Base-by-base conservation (phyloP, 2,329 filamentous ascomycete species). In the Cercospora sp. region DNA sequence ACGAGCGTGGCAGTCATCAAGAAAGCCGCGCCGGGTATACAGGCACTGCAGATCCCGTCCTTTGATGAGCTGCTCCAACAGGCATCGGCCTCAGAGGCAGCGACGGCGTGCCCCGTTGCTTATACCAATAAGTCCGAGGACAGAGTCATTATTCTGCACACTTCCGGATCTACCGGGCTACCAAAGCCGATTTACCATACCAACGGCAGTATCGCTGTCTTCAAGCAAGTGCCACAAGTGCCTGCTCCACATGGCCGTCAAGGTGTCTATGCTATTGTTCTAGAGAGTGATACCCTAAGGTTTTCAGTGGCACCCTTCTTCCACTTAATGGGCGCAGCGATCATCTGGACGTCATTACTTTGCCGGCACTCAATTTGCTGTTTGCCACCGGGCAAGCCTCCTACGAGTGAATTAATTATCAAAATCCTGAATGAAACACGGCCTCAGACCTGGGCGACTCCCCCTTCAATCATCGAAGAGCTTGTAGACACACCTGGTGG, bases 161-260 rank as follows among this genome's bases (percentile, higher is more conserved):
- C 72, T 3, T 70, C 68, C 9, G 72, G 72, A 9, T 64, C 63
- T 16, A 73, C 72, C 26, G 71, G 70, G 0, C 18, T 68, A 1
- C 71, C 71, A 5, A 74, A 74, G 53, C 65, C 69, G 6, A 69
- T 72, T 7, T 68, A 69, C 20, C 65, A 69, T 39, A 70, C 65
- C 16, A 69, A 72, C 23, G 63, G 55, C 28, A 69, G 66, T 55
- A 67, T 72, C 23, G 57, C 69, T n/a, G 67, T 65, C 5, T 59
- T 66, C 53, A 69, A 13, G 60, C 63, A 20, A 61, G 70, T 31
- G 7, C 13, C 48, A 28, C 18, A 64, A 10, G 13, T 67, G 3
- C 60, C 64, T 13, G 58, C 57, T 26, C 66, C 68, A 5, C 18
- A 33, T 18, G 67, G 65, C 9, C 67, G 69, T 1, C 63, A 33